phyloP scores from a whole-genome alignment of 2,329 filamentous ascomycete genomes.

The Sphaerulina vaccinii region DNA sequence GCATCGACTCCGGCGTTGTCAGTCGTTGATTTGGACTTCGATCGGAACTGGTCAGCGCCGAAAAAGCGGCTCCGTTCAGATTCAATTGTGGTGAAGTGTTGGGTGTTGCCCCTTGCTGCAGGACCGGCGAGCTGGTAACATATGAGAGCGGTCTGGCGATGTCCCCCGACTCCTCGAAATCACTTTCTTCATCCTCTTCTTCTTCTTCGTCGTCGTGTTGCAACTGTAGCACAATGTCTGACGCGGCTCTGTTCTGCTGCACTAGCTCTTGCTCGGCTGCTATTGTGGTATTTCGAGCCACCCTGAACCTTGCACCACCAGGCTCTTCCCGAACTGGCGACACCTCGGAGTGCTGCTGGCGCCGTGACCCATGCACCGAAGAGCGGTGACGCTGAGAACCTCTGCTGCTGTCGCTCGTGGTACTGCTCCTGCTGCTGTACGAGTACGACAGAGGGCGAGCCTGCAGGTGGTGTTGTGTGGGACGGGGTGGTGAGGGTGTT shows the following conservation, averaged over 20 bases:
- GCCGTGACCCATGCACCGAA: conserved; percentile 3
- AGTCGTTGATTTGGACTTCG: conserved; percentile 15
- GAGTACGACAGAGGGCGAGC: conserved; percentile 2
- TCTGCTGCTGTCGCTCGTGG: neutral
- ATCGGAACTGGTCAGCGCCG: conserved; percentile 14
- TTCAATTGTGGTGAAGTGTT: conserved; percentile 12
- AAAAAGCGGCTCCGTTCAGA: conserved; percentile 9
- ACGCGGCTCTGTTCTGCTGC: conserved; percentile 3
- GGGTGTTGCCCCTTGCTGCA: conserved; percentile 18
- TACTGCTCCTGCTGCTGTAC: conserved; percentile 2
- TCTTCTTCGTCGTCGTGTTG: conserved; percentile 15
- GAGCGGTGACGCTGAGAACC: neutral
- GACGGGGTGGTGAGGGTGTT: conserved; percentile 4
- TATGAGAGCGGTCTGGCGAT: conserved; percentile 29
- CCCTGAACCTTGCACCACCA: conserved; percentile 1
- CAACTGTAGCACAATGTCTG: conserved; percentile 11
- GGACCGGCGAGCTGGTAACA: conserved; percentile 16
- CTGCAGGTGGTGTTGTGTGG: conserved; percentile 1
- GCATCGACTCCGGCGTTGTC: conserved; percentile 22
- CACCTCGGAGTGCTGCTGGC: conserved; percentile 19
- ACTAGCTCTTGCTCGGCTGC: conserved; percentile 9
- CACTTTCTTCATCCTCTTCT: conserved; percentile 19
- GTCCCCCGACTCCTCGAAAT: conserved; percentile 24
- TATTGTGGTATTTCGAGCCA: conserved; percentile 1
- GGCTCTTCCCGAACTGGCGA: conserved; percentile 22